phyloP scores from a whole-genome alignment of 345 rosid genomes.

The Aquilaria malaccensis region DNA sequence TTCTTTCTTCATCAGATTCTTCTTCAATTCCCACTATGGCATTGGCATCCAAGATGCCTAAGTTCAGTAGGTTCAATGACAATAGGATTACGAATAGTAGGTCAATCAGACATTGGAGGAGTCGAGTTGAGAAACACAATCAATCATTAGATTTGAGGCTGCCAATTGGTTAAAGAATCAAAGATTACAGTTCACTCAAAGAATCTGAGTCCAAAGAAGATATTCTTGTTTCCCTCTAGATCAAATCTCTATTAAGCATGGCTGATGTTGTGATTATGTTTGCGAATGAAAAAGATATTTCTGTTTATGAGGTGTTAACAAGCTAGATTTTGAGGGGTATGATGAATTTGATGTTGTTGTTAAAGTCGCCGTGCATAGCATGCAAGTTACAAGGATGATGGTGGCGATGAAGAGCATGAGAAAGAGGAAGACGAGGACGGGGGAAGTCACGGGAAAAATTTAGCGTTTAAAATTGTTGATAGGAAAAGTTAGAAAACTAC shows the following conservation, averaged over 20 bases:
- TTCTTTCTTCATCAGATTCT: conserved; percentile 7
- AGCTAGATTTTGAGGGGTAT: no score
- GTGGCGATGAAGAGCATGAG: no score
- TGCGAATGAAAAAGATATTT: conserved; percentile 2
- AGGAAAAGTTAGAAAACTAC: no score
- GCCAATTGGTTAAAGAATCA: conserved; percentile 2
- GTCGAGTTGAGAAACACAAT: conserved; percentile 5
- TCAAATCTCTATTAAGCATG: conserved; percentile 16
- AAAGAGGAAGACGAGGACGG: no score
- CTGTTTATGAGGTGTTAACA: no score
- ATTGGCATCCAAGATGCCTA: conserved; percentile 13
- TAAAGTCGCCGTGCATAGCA: no score
- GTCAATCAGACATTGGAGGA: background rate
- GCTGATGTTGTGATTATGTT: background rate
- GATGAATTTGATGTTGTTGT: no score
- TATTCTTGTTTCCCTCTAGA: conserved; percentile 8
- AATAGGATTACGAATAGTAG: conserved; percentile 14
- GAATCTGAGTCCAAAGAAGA: conserved; percentile 22
- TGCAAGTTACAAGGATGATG: no score
- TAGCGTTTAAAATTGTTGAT: no score
- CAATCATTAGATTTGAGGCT: conserved; percentile 8
- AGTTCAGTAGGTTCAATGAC: conserved; percentile 20
- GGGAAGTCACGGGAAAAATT: no score
- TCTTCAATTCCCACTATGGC: conserved; percentile 24
- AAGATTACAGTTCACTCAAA: conserved; percentile 16